phyloP scores from a whole-genome alignment of 2,329 filamentous ascomycete genomes.

The Neurospora crassa region DNA sequence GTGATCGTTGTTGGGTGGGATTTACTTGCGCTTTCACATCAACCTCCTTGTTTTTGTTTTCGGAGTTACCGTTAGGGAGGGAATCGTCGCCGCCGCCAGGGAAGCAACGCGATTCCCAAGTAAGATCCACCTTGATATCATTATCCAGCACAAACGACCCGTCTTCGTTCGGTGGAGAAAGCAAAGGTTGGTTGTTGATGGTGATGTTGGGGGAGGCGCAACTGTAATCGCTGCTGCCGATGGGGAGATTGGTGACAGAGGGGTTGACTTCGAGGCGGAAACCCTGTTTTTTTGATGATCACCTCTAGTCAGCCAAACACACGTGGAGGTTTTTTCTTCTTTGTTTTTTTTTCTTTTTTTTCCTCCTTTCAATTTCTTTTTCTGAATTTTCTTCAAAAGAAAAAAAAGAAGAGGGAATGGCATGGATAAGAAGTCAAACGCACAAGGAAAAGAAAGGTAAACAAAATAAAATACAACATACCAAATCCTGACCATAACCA shows the following conservation, averaged over 20 bases:
- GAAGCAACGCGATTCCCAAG: neutral
- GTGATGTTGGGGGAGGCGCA: neutral
- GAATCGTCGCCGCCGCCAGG: neutral
- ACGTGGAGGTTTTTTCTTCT: too few relatives aligned
- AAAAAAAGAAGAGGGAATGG: too few relatives aligned
- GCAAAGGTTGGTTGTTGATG: neutral
- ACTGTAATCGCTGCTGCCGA: too few relatives aligned
- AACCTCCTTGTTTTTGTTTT: too few relatives aligned
- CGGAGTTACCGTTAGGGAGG: neutral
- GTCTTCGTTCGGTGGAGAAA: neutral
- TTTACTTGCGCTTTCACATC: neutral
- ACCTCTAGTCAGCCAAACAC: neutral
- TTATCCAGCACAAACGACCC: neutral
- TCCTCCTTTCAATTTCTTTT: too few relatives aligned
- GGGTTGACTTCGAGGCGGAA: neutral
- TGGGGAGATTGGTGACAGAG: neutral
- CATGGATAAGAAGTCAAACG: too few relatives aligned
- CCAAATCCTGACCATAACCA: neutral
- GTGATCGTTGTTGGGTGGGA: neutral
- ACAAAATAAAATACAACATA: neutral
- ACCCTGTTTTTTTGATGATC: neutral
- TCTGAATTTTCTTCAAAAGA: too few relatives aligned
- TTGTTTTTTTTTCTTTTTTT: too few relatives aligned
- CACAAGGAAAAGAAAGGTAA: too few relatives aligned
- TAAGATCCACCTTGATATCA: neutral